Percentiles rank a stretch among this genome's conserved stretches.
phyloP scores from a whole-genome alignment of 495 filamentous ascomycete species.

The Melanomma pulvis-pyrius region DNA sequence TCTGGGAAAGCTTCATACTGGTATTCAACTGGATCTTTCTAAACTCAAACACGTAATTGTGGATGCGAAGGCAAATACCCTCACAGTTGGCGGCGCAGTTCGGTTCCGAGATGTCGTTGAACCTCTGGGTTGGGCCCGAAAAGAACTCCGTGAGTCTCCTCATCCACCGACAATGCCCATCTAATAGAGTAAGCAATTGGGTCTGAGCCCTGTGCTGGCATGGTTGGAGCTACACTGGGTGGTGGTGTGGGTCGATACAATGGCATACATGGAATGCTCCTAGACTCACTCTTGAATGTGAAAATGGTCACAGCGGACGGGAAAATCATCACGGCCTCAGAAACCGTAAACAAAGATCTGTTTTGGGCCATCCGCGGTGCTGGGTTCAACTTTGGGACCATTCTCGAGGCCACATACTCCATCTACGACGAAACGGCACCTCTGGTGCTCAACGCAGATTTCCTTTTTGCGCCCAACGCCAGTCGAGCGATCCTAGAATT shows the following conservation, averaged over 20 bases:
- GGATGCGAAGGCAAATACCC: background rate
- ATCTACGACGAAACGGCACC: conserved; percentile 2
- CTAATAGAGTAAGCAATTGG: background rate
- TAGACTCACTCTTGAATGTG: no score
- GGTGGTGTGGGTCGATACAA: conserved; percentile 1
- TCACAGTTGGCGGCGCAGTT: background rate
- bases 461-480: background rate
- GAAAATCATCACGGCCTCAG: no score
- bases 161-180: background rate
- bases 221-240: conserved; percentile 5
- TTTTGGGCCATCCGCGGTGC: no score
- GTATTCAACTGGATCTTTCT: background rate
- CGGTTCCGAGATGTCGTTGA: background rate
- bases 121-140: background rate
- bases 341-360: no score
- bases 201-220: background rate
- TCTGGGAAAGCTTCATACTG: background rate
- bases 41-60: background rate
- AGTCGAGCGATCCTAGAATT: background rate
- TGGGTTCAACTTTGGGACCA: no score
- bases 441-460: background rate
- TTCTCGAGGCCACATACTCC: background rate
- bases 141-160: no score
- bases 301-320: no score
- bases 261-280: background rate